Percentiles rank a stretch among this genome's conserved stretches.
Evolutionary conservation across 2,329 filamentous ascomycete species (phyloP).

Genomic region (Tolypocladium nubicola): DNA sequence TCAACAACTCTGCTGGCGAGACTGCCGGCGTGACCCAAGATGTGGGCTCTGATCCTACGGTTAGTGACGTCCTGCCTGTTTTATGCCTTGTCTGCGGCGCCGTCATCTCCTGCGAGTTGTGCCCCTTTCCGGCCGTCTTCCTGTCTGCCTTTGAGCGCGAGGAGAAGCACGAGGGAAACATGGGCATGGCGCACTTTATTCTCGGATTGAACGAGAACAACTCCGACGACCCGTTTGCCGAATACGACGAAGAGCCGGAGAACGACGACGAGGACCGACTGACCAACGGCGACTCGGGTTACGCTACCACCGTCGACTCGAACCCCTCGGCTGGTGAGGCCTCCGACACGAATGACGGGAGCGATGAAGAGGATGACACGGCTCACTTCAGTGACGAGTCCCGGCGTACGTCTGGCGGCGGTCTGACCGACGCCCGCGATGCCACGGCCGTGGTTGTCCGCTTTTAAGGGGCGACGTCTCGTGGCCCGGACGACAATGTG

Average conservation of each 20-base stretch:
- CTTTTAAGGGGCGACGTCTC: not conserved
- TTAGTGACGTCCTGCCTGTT: slow-evolving; percentile 52
- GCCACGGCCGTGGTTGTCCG: not conserved
- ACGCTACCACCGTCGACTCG: not conserved
- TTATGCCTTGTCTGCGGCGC: slow-evolving; percentile 37
- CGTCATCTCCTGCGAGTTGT: slow-evolving; percentile 31
- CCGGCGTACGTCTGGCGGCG: not conserved
- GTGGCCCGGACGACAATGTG: not conserved
- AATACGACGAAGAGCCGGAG: slow-evolving; percentile 28
- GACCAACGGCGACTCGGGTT: slow-evolving; percentile 9
- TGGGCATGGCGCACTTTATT: slow-evolving; percentile 18
- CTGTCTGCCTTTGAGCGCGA: slow-evolving; percentile 9
- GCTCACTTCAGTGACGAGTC: not conserved
- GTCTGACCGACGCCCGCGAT: not conserved
- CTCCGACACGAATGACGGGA: not conserved
- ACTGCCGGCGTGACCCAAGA: slow-evolving; percentile 96
- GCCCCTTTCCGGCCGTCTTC: slow-evolving; percentile 18
- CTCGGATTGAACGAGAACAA: slow-evolving; percentile 11
- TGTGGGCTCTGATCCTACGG: slow-evolving; percentile 95
- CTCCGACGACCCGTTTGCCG: slow-evolving; percentile 20
- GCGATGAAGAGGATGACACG: not conserved
- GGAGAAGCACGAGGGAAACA: slow-evolving; percentile 9
- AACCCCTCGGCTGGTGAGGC: not conserved
- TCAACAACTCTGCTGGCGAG: slow-evolving; percentile 85
- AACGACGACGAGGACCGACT: slow-evolving; percentile 9